Evolutionary conservation across 139 green algal genomes (phyloP).

Genomic region (Tetradesmus obliquus): DNA sequence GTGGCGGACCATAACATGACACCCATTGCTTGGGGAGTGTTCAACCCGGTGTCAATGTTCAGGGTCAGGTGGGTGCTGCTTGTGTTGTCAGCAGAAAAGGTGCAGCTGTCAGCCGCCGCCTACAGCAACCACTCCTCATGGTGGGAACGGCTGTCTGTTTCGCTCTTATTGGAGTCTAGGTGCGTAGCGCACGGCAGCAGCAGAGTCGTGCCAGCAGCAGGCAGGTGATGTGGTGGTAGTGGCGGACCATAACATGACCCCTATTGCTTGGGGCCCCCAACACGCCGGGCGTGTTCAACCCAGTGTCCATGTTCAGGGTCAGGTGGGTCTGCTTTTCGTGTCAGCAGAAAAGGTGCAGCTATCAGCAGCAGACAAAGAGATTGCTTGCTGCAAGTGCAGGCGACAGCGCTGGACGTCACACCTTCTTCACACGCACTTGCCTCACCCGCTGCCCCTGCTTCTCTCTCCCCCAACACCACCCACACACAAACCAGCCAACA

Average conservation of each 20-base stretch:
- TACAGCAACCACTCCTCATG: neutral
- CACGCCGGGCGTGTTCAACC: constrained; percentile 78
- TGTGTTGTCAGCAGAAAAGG: neutral
- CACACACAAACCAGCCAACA: neutral
- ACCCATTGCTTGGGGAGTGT: constrained; percentile 83
- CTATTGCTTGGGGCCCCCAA: constrained; percentile 71
- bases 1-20: constrained; percentile 61
- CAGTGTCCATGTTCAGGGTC: constrained; percentile 81
- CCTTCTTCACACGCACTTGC: no score
- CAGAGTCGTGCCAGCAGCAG: no score
- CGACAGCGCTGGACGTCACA: no score
- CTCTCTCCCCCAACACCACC: no score
- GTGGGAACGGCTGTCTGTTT: neutral
- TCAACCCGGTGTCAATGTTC: constrained; percentile 87
- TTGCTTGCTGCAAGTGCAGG: neutral
- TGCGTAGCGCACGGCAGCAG: neutral
- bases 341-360: neutral
- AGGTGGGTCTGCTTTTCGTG: constrained; percentile 49
- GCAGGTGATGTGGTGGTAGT: constrained; percentile 77
- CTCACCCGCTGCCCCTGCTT: no score
- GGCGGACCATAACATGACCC: constrained; percentile 49
- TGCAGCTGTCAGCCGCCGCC: neutral
- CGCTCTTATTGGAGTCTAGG: neutral
- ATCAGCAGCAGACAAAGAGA: neutral
- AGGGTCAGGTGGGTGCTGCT: constrained; percentile 65